phyloP scores from a whole-genome alignment of 352 stramenopile genomes.

The Pythium dissimile region DNA sequence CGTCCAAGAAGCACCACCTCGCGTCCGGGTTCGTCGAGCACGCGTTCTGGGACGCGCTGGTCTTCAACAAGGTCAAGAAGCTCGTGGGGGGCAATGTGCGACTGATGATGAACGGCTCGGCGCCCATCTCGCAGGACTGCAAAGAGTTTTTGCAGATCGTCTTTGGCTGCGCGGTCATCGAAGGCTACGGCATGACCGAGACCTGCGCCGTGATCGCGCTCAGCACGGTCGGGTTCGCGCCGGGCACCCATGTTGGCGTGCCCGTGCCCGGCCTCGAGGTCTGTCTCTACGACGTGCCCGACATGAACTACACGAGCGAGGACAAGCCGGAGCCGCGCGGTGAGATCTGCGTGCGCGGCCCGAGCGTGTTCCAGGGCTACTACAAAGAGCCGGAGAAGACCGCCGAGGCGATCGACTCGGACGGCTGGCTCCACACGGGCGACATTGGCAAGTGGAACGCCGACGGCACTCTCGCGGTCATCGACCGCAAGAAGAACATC shows the following conservation, averaged over 20 bases:
- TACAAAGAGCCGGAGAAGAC: conserved; percentile 94
- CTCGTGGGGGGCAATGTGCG: conserved; percentile 87
- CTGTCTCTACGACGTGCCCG: conserved; percentile 91
- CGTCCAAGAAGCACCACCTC: conserved; percentile 37
- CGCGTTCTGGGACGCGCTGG: conserved; percentile 90
- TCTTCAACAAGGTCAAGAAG: conserved; percentile 95
- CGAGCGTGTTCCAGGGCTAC: conserved; percentile 90
- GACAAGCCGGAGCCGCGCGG: conserved; percentile 67
- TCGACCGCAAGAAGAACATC: conserved; percentile 93
- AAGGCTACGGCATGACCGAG: conserved; percentile 96
- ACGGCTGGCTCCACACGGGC: conserved; percentile 96
- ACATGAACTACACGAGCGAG: conserved; percentile 93
- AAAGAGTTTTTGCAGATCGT: conserved; percentile 94
- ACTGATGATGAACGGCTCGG: conserved; percentile 92
- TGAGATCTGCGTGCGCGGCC: conserved; percentile 80
- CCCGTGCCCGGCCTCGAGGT: conserved; percentile 87
- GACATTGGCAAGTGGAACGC: conserved; percentile 95
- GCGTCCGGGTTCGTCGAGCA: conserved; percentile 34
- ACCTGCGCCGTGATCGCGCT: conserved; percentile 37
- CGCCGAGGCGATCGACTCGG: conserved; percentile 82
- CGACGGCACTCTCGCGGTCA: conserved; percentile 88
- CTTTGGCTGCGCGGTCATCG: conserved; percentile 87
- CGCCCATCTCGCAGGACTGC: conserved; percentile 89
- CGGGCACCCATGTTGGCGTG: conserved; percentile 89
- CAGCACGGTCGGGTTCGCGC: conserved; percentile 28